A percentile compares a stretch with the other conserved stretches of the same genome.
These are phyloP conservation scores for Saccharum hybrid DNA, from an alignment of 202 grass and related monocot genomes.

Conservation along the genomic window DNA sequence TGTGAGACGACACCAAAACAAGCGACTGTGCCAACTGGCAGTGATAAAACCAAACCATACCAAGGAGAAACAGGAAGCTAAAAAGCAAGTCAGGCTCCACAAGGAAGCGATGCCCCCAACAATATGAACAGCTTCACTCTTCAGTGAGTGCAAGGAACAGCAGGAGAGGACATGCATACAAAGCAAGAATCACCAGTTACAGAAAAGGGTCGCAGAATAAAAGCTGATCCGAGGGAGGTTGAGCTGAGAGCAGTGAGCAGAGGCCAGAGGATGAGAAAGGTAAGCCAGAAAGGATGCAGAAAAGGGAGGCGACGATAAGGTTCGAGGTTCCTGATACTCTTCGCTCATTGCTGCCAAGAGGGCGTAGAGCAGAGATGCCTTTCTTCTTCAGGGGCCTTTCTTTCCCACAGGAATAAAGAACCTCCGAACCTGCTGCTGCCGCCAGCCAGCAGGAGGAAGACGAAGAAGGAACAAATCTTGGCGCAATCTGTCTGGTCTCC, in stretches of 20 bases:
- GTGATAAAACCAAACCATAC: not conserved
- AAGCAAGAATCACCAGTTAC: not conserved
- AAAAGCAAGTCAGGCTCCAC: not conserved
- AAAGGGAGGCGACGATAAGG: constrained; percentile 43
- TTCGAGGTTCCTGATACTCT: constrained; percentile 26
- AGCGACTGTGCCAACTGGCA: constrained; percentile 16
- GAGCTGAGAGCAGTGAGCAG: not conserved
- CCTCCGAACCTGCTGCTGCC: not conserved
- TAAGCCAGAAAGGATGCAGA: constrained; percentile 45
- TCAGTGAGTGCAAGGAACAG: not conserved
- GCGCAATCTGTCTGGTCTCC: not conserved
- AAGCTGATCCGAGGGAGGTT: not conserved
- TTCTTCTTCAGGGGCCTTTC: constrained; percentile 24
- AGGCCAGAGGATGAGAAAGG: constrained; percentile 18
- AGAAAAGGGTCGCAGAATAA: not conserved
- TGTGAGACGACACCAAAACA: not conserved
- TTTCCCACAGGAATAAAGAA: constrained; percentile 40
- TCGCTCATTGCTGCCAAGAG: constrained; percentile 26
- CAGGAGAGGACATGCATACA: constrained; percentile 26
- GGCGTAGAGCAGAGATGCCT: constrained; percentile 44
- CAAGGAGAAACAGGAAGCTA: not conserved
- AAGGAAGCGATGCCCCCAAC: constrained; percentile 4
- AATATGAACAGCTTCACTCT: constrained; percentile 2
- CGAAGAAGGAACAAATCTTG: constrained; percentile 43
- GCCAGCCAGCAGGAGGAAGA: constrained; percentile 4